Evolutionary conservation across 164 flowering plant genomes (phyloP).

Genomic region (Berberis vulgaris): DNA sequence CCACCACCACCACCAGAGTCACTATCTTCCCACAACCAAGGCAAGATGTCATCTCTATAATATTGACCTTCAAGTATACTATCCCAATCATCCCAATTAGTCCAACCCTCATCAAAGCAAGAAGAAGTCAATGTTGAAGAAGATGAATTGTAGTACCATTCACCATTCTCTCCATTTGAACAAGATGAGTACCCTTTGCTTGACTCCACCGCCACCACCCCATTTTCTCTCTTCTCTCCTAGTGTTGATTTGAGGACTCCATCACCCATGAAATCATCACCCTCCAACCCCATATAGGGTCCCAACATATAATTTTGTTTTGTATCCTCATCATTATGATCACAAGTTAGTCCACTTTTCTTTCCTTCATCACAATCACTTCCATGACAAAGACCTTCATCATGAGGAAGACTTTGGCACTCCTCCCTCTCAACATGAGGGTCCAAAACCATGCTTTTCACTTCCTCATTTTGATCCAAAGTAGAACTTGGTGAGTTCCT

Average conservation of each 20-base stretch:
- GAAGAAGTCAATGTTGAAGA: slow-evolving; percentile 7
- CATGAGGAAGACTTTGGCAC: background rate
- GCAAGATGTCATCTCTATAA: slow-evolving; percentile 19
- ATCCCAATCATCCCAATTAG: slow-evolving; percentile 22
- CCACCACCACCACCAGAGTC: background rate
- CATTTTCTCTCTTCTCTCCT: slow-evolving; percentile 5
- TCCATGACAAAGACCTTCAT: background rate
- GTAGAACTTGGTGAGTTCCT: background rate
- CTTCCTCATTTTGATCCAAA: background rate
- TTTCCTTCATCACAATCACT: background rate
- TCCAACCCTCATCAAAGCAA: slow-evolving; percentile 16
- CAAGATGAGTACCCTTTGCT: background rate
- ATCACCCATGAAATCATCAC: slow-evolving; percentile 5
- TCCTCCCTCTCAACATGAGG: background rate
- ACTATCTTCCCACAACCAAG: slow-evolving; percentile 31
- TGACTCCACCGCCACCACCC: background rate
- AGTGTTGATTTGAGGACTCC: slow-evolving; percentile 1
- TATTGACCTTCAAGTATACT: slow-evolving; percentile 7
- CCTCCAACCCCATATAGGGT: slow-evolving; percentile 18
- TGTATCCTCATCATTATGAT: slow-evolving; percentile 1
- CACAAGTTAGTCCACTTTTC: background rate
- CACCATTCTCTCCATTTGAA: background rate
- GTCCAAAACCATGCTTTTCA: background rate
- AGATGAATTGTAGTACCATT: slow-evolving; percentile 1
- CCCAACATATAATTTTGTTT: slow-evolving; percentile 9